These are phyloP conservation scores for Apiospora marii DNA, from an alignment of 2,329 filamentous ascomycete species.

Conservation along the genomic window DNA sequence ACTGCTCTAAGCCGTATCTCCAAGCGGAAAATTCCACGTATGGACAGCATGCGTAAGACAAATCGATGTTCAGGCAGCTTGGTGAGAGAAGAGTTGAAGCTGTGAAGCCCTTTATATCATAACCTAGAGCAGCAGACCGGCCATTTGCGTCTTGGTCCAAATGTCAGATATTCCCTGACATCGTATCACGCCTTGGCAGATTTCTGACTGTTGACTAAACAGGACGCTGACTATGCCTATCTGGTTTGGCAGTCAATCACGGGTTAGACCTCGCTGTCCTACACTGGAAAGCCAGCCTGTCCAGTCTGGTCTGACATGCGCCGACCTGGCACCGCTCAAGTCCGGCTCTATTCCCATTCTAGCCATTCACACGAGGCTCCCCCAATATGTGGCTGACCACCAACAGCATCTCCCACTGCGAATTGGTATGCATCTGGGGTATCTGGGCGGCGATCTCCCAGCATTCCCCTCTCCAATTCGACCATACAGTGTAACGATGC, in stretches of 20 bases:
- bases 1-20: neutral
- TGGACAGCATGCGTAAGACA: neutral
- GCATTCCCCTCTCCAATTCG: slow-evolving; percentile 5
- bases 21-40: neutral
- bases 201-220: neutral
- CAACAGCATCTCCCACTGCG: slow-evolving; percentile 6
- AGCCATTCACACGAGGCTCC: slow-evolving; percentile 11
- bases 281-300: neutral
- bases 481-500: slow-evolving; percentile 15
- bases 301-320: neutral
- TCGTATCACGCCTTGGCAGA: neutral
- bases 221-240: neutral
- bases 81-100: neutral
- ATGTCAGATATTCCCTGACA: neutral
- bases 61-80: neutral
- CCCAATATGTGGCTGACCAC: slow-evolving; percentile 19
- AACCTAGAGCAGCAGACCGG: neutral
- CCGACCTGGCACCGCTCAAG: neutral
- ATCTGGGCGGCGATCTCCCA: slow-evolving; percentile 9
- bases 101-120: neutral
- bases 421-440: neutral
- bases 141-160: neutral
- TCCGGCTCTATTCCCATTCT: slow-evolving; percentile 17
- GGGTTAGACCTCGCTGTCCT: slow-evolving; percentile 5
- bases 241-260: neutral